phyloP scores from a whole-genome alignment of 2,329 filamentous ascomycete genomes.

The Lasiodiplodia gonubiensis region DNA sequence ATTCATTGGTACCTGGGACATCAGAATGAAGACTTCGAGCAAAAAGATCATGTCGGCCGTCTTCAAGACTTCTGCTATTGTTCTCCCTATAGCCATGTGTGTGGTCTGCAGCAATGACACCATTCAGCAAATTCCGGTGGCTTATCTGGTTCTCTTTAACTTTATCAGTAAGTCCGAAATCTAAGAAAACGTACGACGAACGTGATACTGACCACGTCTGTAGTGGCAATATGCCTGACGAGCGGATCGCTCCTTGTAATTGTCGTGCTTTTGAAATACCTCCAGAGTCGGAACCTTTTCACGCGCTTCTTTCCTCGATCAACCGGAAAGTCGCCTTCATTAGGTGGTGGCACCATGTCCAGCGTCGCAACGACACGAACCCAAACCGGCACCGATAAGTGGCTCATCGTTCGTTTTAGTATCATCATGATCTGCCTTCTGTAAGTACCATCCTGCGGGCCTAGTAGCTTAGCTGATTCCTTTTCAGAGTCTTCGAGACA shows the following conservation, averaged over 20 bases:
- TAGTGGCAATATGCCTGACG: slow-evolving; percentile 13
- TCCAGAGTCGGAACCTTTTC: slow-evolving; percentile 22
- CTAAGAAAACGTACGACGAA: too few species aligned
- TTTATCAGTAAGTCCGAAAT: slow-evolving; percentile 5
- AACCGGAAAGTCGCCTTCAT: neutral
- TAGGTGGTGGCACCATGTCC: slow-evolving; percentile 2
- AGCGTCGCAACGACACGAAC: slow-evolving; percentile 7
- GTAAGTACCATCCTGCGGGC: neutral
- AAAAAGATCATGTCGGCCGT: slow-evolving; percentile 21
- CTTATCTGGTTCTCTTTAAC: slow-evolving; percentile 21
- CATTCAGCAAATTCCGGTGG: slow-evolving; percentile 6
- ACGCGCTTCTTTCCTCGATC: slow-evolving; percentile 13
- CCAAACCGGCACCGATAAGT: slow-evolving; percentile 17
- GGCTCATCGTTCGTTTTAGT: slow-evolving; percentile 23
- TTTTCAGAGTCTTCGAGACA: slow-evolving; percentile 20
- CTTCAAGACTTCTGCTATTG: slow-evolving; percentile 13
- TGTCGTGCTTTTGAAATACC: slow-evolving; percentile 22
- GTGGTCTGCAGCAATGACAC: slow-evolving; percentile 1
- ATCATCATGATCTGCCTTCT: slow-evolving; percentile 28
- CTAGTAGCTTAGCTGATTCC: neutral
- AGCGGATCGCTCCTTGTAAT: slow-evolving; percentile 18
- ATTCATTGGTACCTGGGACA: slow-evolving; percentile 27
- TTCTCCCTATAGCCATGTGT: slow-evolving; percentile 15
- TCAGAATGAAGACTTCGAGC: slow-evolving; percentile 4
- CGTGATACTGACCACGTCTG: neutral